phyloP scores from a whole-genome alignment of 176 grass and related monocot genomes.

The Ananas comosus region DNA sequence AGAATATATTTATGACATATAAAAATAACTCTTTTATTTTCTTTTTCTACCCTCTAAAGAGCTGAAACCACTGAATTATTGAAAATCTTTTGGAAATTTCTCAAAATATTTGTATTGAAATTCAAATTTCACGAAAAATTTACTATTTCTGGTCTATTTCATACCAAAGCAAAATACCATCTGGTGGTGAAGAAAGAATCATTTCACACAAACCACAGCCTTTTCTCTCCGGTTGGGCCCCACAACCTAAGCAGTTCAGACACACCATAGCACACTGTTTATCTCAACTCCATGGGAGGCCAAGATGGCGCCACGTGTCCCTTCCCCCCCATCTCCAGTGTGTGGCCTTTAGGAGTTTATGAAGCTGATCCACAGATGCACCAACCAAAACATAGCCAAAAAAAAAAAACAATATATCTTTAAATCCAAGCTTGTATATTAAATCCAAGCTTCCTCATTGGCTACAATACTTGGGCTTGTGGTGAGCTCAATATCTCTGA shows the following conservation, averaged over 20 bases:
- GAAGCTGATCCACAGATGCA: conserved; percentile 49
- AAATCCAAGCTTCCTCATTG: not conserved
- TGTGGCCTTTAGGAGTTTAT: conserved; percentile 39
- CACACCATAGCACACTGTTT: not conserved
- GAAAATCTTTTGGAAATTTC: too few relatives aligned
- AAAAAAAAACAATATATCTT: not conserved
- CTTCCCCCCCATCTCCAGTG: conserved; percentile 43
- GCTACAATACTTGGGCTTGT: conserved; percentile 27
- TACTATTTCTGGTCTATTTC: too few relatives aligned
- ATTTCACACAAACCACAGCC: not conserved
- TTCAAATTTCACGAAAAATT: too few relatives aligned
- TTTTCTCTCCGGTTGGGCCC: not conserved
- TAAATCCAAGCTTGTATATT: not conserved
- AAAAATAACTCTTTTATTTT: too few relatives aligned
- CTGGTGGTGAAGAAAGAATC: not conserved
- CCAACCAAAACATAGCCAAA: not conserved
- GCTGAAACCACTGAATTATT: too few relatives aligned
- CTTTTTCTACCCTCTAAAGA: too few relatives aligned
- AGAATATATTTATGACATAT: too few relatives aligned
- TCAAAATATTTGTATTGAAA: too few relatives aligned
- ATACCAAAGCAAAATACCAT: not conserved
- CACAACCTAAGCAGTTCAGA: not conserved
- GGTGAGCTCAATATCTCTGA: conserved; percentile 10
- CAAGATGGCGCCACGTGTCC: conserved; percentile 27
- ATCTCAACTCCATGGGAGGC: conserved; percentile 15